Conservation (phyloP, 805 yeast genomes). For the Teunomyces cretensis region DNA sequence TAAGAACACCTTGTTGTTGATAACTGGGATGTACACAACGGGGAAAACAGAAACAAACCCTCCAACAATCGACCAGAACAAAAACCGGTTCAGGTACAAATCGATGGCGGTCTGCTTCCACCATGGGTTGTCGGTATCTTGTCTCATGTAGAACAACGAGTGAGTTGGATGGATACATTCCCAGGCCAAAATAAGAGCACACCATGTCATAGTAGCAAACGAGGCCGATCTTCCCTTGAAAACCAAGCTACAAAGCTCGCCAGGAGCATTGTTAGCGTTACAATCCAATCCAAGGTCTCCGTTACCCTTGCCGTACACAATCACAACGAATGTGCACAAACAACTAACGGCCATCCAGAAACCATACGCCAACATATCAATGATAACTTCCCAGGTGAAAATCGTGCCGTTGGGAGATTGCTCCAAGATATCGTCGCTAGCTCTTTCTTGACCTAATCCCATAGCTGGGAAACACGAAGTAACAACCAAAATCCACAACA, state of each 20-base stretch:
- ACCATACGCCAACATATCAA: conserved; percentile 74
- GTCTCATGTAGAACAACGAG: conserved; percentile 71
- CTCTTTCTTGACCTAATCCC: conserved; percentile 74
- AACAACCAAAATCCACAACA: conserved; percentile 74
- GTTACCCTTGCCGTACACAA: conserved; percentile 64
- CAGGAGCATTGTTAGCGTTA: conserved; percentile 46
- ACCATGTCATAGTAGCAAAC: conserved; percentile 84
- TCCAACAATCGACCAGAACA: conserved; percentile 76
- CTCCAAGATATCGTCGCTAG: conserved; percentile 61
- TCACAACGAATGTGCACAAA: conserved; percentile 61
- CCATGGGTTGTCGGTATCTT: conserved; percentile 55
- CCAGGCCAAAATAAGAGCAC: conserved; percentile 80
- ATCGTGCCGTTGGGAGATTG: conserved; percentile 64
- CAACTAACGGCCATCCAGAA: conserved; percentile 71
- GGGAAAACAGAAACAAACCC: conserved; percentile 78
- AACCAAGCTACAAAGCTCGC: conserved; percentile 53
- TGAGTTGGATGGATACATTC: conserved; percentile 72
- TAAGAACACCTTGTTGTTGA: conserved; percentile 70
- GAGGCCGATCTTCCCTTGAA: conserved; percentile 75
- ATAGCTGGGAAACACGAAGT: conserved; percentile 83
- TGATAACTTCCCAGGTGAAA: conserved; percentile 64
- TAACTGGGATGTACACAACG: conserved; percentile 84
- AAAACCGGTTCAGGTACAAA: conserved; percentile 70
- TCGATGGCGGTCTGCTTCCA: conserved; percentile 61
- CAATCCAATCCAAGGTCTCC: conserved; percentile 68